A percentile compares a stretch with the other conserved stretches of the same genome.
Evolutionary conservation across 441 rosid species (phyloP).

Genomic region (Gossypium aridum): DNA sequence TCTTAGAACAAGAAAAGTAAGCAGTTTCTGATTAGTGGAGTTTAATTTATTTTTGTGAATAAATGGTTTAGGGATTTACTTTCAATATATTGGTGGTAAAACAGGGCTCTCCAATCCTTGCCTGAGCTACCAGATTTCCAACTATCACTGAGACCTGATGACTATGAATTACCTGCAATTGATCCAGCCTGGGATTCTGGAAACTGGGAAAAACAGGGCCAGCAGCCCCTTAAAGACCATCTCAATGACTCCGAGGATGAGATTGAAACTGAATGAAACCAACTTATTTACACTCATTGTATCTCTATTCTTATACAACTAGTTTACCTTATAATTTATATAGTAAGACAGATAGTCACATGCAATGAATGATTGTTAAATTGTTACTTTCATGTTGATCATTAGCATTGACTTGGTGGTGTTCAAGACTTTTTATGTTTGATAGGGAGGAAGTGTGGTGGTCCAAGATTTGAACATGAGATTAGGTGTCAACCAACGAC

Average conservation of each 20-base stretch:
- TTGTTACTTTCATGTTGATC: not conserved
- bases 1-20: constrained; percentile 84
- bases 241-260: constrained; percentile 50
- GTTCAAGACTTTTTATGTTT: not conserved
- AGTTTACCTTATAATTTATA: not conserved
- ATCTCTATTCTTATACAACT: not conserved
- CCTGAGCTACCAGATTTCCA: constrained; percentile 90
- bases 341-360: not conserved
- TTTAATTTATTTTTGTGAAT: not conserved
- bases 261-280: constrained; percentile 23
- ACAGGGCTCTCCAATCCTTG: constrained; percentile 64
- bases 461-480: too few relatives aligned
- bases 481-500: too few relatives aligned
- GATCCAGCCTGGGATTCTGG: constrained; percentile 46
- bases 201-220: constrained; percentile 44
- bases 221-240: constrained; percentile 58
- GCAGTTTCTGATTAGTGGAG: constrained; percentile 12
- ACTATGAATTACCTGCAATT: constrained; percentile 53
- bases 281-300: not conserved
- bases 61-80: not conserved
- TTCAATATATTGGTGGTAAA: constrained; percentile 8
- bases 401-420: not conserved
- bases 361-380: not conserved
- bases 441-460: too few relatives aligned
- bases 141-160: constrained; percentile 70